Percentiles rank a stretch among this genome's conserved stretches.
Conservation (phyloP, 1,284 basidiomycete species). For the Taiwanofungus camphoratus region DNA sequence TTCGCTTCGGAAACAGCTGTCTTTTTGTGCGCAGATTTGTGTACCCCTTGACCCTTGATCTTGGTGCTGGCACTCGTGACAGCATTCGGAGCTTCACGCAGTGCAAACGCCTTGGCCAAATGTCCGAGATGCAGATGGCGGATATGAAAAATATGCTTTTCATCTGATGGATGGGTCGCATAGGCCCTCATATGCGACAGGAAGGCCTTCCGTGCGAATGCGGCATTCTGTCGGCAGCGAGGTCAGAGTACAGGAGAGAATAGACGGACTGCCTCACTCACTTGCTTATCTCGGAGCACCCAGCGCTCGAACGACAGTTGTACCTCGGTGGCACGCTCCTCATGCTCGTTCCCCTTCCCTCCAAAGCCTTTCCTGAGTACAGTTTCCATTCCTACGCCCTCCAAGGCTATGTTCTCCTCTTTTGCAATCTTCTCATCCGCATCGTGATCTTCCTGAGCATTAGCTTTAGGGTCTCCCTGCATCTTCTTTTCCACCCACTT, state of each 20-base stretch:
- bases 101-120: constrained; percentile 92
- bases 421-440: constrained; percentile 24
- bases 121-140: constrained; percentile 93
- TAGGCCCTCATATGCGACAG: constrained; percentile 93
- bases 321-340: constrained; percentile 91
- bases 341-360: constrained; percentile 74
- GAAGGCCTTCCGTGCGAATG: constrained; percentile 82
- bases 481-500: constrained; percentile 83
- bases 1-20: constrained; percentile 17
- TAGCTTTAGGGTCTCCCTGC: too few relatives aligned
- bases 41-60: constrained; percentile 14
- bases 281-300: constrained; percentile 75
- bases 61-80: constrained; percentile 35
- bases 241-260: constrained; percentile 4
- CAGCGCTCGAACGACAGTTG: constrained; percentile 95
- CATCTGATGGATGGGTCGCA: constrained; percentile 92
- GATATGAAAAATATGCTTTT: constrained; percentile 96
- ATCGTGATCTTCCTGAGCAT: constrained; percentile 26
- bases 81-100: constrained; percentile 86
- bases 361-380: constrained; percentile 83
- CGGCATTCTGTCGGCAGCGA: constrained; percentile 56
- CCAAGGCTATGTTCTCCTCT: constrained; percentile 45
- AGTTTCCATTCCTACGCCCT: constrained; percentile 61
- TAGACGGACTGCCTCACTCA: constrained; percentile 32
- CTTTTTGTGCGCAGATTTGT: constrained; percentile 10